Conservation (phyloP, 805 yeast species). For the Cyberlindnera euphorbiiphila region DNA sequence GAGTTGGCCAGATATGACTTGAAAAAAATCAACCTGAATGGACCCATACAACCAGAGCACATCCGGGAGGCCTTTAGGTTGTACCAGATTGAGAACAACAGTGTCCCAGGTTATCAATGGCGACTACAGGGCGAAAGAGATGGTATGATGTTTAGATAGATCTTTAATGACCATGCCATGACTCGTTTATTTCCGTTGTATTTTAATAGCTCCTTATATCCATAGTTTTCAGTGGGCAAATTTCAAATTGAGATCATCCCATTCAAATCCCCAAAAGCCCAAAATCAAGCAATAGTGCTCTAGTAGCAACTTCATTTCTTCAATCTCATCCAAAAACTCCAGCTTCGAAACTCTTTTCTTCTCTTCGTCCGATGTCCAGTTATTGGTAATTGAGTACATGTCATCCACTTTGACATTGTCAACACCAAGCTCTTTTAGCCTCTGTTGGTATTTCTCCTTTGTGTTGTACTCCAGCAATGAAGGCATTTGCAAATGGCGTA, state of each 20-base stretch:
- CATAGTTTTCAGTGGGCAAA: background rate
- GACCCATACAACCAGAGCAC: conserved; percentile 79
- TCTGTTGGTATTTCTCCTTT: conserved; percentile 23
- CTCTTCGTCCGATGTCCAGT: conserved; percentile 36
- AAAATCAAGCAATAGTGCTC: conserved; percentile 47
- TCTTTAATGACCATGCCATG: conserved; percentile 4
- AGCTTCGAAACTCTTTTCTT: conserved; percentile 38
- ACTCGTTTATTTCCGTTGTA: background rate
- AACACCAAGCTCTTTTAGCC: conserved; percentile 18
- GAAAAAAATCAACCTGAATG: conserved; percentile 35
- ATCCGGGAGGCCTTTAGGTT: conserved; percentile 85
- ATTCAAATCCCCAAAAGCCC: conserved; percentile 25
- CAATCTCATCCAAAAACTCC: conserved; percentile 58
- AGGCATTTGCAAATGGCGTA: conserved; percentile 42
- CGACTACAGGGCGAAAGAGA: conserved; percentile 67
- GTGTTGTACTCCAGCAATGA: conserved; percentile 37
- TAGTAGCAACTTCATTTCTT: conserved; percentile 48
- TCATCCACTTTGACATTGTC: conserved; percentile 14
- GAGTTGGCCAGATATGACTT: conserved; percentile 27
- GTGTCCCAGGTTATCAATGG: conserved; percentile 63
- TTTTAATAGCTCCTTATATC: too few relatives aligned
- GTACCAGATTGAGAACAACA: conserved; percentile 62
- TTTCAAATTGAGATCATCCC: conserved; percentile 19
- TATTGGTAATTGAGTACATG: conserved; percentile 33
- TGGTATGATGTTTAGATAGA: conserved; percentile 62